phyloP scores from a whole-genome alignment of 73 alveolate genomes.

The Symbiodinium natans region DNA sequence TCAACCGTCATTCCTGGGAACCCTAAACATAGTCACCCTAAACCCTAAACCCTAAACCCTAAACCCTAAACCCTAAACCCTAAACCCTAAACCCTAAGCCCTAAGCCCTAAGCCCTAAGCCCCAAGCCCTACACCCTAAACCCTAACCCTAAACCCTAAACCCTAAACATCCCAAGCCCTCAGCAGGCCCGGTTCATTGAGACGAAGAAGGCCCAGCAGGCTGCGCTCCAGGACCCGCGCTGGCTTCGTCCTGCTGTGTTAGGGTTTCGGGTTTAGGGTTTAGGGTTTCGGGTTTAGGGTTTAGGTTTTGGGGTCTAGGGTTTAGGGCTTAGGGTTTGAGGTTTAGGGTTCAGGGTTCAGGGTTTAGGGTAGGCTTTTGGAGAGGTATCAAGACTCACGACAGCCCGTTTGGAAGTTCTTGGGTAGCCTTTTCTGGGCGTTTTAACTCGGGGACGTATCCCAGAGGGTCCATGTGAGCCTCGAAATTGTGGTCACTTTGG shows the following conservation, averaged over 20 bases:
- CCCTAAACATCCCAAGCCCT: neutral
- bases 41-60: neutral
- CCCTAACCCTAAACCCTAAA: neutral
- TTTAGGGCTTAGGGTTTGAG: neutral
- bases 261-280: neutral
- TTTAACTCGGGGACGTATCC: no score
- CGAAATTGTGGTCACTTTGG: no score
- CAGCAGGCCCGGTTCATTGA: slow-evolving; percentile 44
- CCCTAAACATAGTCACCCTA: no score
- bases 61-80: neutral
- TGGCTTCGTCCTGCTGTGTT: neutral
- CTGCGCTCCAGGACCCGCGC: neutral
- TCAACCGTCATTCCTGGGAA: no score
- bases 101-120: no score
- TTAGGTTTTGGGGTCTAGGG: neutral
- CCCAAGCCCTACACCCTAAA: no score
- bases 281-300: no score
- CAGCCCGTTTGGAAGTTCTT: no score
- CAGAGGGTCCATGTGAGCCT: no score
- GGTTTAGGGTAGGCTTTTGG: neutral
- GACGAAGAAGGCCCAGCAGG: slow-evolving; percentile 58
- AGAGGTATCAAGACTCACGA: no score
- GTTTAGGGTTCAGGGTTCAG: neutral
- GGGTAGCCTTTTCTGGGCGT: no score
- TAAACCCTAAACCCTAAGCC: no score